Evolutionary conservation across 352 stramenopile species (phyloP).

Genomic region (Globisporangium nunn): DNA sequence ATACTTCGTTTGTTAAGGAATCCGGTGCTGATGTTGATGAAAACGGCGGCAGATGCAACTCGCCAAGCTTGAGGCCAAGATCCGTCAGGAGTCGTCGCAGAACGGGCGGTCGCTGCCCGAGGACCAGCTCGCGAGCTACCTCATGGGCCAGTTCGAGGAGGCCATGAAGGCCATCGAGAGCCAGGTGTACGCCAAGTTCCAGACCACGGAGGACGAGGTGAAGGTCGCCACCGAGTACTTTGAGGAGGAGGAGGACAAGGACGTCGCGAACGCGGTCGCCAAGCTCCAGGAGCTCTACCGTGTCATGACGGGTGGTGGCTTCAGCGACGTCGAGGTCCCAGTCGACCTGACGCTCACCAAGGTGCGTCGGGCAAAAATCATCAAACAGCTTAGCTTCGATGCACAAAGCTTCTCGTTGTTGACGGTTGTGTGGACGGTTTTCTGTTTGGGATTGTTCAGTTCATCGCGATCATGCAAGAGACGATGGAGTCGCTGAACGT

Average conservation of each 20-base stretch:
- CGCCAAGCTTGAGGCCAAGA: conserved; percentile 83
- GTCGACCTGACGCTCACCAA: conserved; percentile 78
- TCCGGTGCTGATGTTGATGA: neutral
- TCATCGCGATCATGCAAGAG: conserved; percentile 87
- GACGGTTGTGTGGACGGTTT: neutral
- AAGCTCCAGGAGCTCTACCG: conserved; percentile 87
- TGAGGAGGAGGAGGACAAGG: conserved; percentile 83
- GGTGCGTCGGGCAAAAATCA: conserved; percentile 9
- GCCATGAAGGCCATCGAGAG: conserved; percentile 87
- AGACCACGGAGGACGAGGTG: conserved; percentile 85
- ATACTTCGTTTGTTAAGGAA: too few relatives aligned
- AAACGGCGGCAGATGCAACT: conserved; percentile 60
- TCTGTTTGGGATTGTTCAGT: conserved; percentile 18
- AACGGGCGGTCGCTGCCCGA: conserved; percentile 73
- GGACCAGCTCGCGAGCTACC: conserved; percentile 80
- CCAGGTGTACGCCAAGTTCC: conserved; percentile 86
- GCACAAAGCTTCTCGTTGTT: neutral
- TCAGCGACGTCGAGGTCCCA: conserved; percentile 77
- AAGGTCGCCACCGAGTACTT: conserved; percentile 86
- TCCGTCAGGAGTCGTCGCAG: conserved; percentile 83
- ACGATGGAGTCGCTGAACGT: conserved; percentile 88
- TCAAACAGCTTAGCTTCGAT: too few relatives aligned
- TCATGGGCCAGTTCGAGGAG: conserved; percentile 88
- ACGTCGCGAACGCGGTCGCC: conserved; percentile 73
- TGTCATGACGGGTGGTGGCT: conserved; percentile 79